Evolutionary conservation across 176 grass and related monocot genomes (phyloP), one percentile per base, ranked within the genome.

Genomic region (Saccharum spontaneum): DNA sequence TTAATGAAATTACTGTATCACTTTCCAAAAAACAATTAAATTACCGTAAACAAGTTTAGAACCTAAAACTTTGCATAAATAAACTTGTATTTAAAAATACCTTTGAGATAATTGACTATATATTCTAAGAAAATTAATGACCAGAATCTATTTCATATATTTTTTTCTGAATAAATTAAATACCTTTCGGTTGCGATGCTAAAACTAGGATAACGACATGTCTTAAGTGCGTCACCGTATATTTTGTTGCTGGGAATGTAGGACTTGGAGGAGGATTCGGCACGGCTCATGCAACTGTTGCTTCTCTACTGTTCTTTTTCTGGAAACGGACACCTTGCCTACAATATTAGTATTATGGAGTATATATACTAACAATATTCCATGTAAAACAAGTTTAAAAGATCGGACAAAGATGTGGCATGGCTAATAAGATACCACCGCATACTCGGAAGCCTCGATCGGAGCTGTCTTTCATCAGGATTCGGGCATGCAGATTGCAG

Each of bases 401-500:
- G 0, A 44, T 38, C 28, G 31, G n/a, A 75, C 12, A 60, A 40
- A 52, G 36, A 78, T 78, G 67, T 33, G 1, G 4, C 49, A 30
- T 72, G 30, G 7, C 15, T 38, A 60, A 37, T 36, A 87, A 14
- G 37, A 37, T 37, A 6, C 37, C 6, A 5, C 37, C 0, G 5
- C 5, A 5, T 37, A 37, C 37, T 4, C 15, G 13, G 46, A 49
- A 0, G 3, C 3, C n/a, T 24, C 7, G 17, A 54, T 33, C 16
- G 18, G 81, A 87, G 79, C 24, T 77, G 15, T 71, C 75, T 75
- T 79, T n/a, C n/a, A n/a, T 0, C 75, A 37, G 26, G 84, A 79
- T 72, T 36, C n/a, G 28, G 10, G 18, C 61, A 28, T 76, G 72
- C 60, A 22, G 52, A 54, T 18, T 54, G 16, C 49, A 54, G 49